Percentiles rank a stretch among this genome's conserved stretches.
phyloP scores from a whole-genome alignment of 306 rosid genomes.

The Pachyrhizus erosus region DNA sequence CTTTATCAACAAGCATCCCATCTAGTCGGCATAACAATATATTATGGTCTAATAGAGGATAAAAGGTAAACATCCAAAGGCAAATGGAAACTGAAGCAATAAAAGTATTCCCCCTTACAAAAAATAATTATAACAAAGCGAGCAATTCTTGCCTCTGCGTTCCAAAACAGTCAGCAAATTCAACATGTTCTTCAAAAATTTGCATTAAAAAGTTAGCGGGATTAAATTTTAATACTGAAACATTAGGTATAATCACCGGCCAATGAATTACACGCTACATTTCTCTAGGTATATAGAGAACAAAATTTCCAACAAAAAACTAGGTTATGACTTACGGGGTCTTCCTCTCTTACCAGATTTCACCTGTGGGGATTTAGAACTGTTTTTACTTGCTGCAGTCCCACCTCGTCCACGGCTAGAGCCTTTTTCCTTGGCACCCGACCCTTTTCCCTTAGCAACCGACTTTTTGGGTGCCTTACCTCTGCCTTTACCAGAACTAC shows the following conservation, averaged over 20 bases:
- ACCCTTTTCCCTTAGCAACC: conserved; percentile 42
- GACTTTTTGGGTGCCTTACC: conserved; percentile 64
- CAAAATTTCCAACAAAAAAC: conserved; percentile 58
- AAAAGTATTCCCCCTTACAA: background rate
- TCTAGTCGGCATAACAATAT: background rate
- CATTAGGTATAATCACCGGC: conserved; percentile 45
- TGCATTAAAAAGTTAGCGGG: conserved; percentile 33
- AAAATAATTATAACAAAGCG: background rate
- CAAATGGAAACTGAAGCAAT: conserved; percentile 15
- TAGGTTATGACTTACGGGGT: conserved; percentile 68
- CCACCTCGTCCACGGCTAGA: conserved; percentile 68
- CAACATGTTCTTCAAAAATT: conserved; percentile 13
- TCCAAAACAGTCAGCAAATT: conserved; percentile 24
- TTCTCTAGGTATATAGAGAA: conserved; percentile 60
- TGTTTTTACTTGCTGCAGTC: conserved; percentile 57
- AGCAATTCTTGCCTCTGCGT: conserved; percentile 38
- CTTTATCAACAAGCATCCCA: conserved; percentile 11
- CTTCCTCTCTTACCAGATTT: conserved; percentile 86
- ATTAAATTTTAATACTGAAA: conserved; percentile 6
- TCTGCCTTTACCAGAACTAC: conserved; percentile 59
- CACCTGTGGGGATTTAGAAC: conserved; percentile 54
- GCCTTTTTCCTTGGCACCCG: too few species aligned
- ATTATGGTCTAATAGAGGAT: background rate
- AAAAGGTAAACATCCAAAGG: background rate
- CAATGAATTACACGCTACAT: conserved; percentile 43